Evolutionary conservation across 306 rosid species (phyloP).

Genomic region (Lathyrus aphaca): DNA sequence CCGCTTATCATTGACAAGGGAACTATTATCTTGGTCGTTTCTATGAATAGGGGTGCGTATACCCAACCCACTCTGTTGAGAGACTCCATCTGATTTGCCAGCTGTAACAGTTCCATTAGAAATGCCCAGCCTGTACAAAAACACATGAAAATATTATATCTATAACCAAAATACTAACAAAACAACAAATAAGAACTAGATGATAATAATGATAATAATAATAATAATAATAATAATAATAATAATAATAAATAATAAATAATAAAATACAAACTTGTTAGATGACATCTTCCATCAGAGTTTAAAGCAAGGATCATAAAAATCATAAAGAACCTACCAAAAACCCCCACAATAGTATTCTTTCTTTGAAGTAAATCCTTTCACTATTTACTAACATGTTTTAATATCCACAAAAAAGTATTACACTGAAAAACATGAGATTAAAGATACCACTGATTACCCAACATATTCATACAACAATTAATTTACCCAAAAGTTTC

Average conservation of each 20-base stretch:
- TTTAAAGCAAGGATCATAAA: conserved; percentile 30
- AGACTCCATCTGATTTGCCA: conserved; percentile 77
- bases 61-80: conserved; percentile 80
- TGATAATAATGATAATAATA: background rate
- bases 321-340: conserved; percentile 37
- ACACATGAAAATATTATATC: conserved; percentile 37
- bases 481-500: conserved; percentile 33
- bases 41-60: conserved; percentile 79
- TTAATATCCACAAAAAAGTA: conserved; percentile 7
- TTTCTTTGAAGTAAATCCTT: conserved; percentile 31
- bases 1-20: conserved; percentile 75
- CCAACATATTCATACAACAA: conserved; percentile 52
- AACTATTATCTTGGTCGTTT: conserved; percentile 71
- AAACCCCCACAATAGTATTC: conserved; percentile 29
- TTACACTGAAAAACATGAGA: conserved; percentile 14
- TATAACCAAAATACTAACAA: conserved; percentile 33
- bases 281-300: conserved; percentile 22
- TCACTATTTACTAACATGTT: conserved; percentile 19
- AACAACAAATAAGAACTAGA: conserved; percentile 32
- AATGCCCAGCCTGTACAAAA: conserved; percentile 68
- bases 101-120: conserved; percentile 74
- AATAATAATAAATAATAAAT: no score
- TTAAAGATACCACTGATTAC: background rate
- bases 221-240: no score
- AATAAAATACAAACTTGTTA: conserved; percentile 5